phyloP scores from a whole-genome alignment of 2,329 filamentous ascomycete species.

The Ophiocordyceps camponoti-leonardi region DNA sequence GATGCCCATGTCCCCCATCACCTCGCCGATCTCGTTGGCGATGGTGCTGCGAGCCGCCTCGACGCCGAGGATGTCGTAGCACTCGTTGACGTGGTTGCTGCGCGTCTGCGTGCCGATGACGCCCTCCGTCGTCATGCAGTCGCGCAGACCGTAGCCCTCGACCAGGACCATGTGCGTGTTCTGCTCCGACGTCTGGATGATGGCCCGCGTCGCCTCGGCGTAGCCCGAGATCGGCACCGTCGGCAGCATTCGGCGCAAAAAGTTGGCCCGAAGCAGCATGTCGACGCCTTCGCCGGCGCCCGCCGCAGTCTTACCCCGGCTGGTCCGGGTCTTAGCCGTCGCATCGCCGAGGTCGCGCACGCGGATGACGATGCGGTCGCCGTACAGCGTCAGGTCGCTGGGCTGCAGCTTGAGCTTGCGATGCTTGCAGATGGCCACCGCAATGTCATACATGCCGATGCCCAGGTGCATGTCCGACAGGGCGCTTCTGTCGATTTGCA shows the following conservation, averaged over 20 bases:
- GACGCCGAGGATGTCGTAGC: constrained; percentile 89
- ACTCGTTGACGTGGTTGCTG: constrained; percentile 90
- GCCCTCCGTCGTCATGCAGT: constrained; percentile 72
- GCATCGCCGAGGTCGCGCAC: constrained; percentile 39
- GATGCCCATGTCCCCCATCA: constrained; percentile 97
- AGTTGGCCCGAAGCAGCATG: constrained; percentile 63
- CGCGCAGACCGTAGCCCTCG: constrained; percentile 78
- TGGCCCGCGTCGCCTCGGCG: constrained; percentile 66
- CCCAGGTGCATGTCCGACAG: constrained; percentile 71
- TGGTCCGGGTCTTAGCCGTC: constrained; percentile 26
- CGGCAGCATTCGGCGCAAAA: constrained; percentile 67
- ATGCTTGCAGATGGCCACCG: constrained; percentile 57
- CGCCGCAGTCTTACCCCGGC: constrained; percentile 26
- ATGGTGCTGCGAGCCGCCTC: constrained; percentile 81
- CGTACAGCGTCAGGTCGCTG: constrained; percentile 43
- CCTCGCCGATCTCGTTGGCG: constrained; percentile 74
- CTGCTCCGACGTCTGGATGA: constrained; percentile 75
- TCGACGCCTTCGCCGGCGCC: constrained; percentile 21
- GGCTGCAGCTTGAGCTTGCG: constrained; percentile 66
- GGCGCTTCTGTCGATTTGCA: constrained; percentile 66
- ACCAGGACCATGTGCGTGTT: constrained; percentile 83
- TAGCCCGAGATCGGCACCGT: constrained; percentile 81
- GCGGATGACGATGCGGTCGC: constrained; percentile 53
- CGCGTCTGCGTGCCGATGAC: constrained; percentile 76
- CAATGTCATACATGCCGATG: constrained; percentile 56